Percentiles rank a stretch among this genome's conserved stretches.
phyloP scores from a whole-genome alignment of 2,329 filamentous ascomycete species.

The Clarireedia hainanense region DNA sequence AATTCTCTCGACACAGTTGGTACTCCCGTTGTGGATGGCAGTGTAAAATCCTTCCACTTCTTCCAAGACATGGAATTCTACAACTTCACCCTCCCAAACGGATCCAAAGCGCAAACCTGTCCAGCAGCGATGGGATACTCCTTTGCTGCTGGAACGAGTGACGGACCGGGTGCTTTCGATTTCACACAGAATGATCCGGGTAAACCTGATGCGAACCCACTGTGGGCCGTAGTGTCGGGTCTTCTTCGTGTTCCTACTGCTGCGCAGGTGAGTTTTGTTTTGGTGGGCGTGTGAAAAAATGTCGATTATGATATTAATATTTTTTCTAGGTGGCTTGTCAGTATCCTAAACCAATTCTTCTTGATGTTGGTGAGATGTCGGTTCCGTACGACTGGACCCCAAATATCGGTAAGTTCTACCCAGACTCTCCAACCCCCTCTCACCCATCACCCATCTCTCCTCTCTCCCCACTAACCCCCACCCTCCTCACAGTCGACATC shows the following conservation, averaged over 20 bases:
- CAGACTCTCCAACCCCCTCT: slow-evolving; percentile 60
- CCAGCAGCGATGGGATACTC: slow-evolving; percentile 84
- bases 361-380: slow-evolving; percentile 78
- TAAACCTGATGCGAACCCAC: slow-evolving; percentile 51
- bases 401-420: slow-evolving; percentile 76
- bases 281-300: too few species aligned
- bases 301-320: too few species aligned
- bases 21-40: slow-evolving; percentile 48
- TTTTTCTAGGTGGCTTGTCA: slow-evolving; percentile 48
- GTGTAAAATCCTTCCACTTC: slow-evolving; percentile 75
- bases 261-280: slow-evolving; percentile 47
- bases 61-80: slow-evolving; percentile 77
- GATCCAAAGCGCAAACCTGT: slow-evolving; percentile 64
- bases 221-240: slow-evolving; percentile 72
- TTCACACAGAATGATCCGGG: slow-evolving; percentile 82
- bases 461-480: too few species aligned
- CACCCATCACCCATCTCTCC: too few species aligned
- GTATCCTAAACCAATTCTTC: slow-evolving; percentile 70
- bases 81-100: slow-evolving; percentile 66
- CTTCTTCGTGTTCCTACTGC: slow-evolving; percentile 63
- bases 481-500: slow-evolving; percentile 54
- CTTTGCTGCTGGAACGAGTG: slow-evolving; percentile 87
- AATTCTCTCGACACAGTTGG: slow-evolving; percentile 23
- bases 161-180: slow-evolving; percentile 86
- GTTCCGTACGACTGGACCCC: slow-evolving; percentile 81